These are phyloP conservation scores for Candida qinlingensis DNA, from an alignment of 805 yeast species.

Conservation along the genomic window DNA sequence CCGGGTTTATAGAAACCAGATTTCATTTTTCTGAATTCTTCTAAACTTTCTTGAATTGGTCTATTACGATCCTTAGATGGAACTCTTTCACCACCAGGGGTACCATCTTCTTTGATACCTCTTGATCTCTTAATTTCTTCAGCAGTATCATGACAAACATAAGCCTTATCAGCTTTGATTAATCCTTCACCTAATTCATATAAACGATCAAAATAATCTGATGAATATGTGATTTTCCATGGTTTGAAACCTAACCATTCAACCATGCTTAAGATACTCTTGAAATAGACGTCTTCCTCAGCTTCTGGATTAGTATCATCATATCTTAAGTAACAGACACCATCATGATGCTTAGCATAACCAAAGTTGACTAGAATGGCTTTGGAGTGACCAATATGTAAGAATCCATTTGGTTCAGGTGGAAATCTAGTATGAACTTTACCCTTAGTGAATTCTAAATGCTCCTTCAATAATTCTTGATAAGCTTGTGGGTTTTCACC, in stretches of 20 bases:
- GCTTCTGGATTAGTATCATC: constrained; percentile 99
- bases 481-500: constrained; percentile 91
- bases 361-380: constrained; percentile 98
- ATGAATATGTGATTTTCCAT: constrained; percentile 91
- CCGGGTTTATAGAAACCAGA: constrained; percentile 87
- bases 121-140: constrained; percentile 88
- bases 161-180: constrained; percentile 67
- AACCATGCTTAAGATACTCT: constrained; percentile 77
- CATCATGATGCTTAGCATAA: constrained; percentile 82
- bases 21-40: constrained; percentile 84
- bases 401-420: constrained; percentile 96
- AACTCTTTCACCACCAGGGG: constrained; percentile 87
- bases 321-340: constrained; percentile 85
- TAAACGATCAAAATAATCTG: constrained; percentile 88
- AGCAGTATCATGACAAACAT: constrained; percentile 89
- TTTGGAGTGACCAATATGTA: constrained; percentile 96
- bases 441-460: constrained; percentile 73
- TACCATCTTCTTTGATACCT: constrained; percentile 88
- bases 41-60: constrained; percentile 67
- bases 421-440: constrained; percentile 93
- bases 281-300: constrained; percentile 88
- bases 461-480: constrained; percentile 80
- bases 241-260: constrained; percentile 94
- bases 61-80: constrained; percentile 75
- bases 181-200: constrained; percentile 85